Conservation (phyloP, 768 basidiomycete species). For the Rhodotorula toruloides region DNA sequence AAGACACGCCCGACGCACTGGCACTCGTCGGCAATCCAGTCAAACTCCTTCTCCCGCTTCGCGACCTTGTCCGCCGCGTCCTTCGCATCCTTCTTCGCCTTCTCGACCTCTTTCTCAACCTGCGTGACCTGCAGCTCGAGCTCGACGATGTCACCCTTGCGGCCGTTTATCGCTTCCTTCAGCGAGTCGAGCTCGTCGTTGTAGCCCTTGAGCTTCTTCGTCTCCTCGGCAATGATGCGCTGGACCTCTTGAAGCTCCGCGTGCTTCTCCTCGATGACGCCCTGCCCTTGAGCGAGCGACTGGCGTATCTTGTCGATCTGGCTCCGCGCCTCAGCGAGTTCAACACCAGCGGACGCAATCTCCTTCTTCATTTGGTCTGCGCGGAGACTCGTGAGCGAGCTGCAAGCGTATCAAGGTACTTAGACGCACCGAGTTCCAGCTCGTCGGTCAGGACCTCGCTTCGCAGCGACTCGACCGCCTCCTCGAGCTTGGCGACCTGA, state of each 20-base stretch:
- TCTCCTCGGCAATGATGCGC: constrained; percentile 70
- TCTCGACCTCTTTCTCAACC: constrained; percentile 64
- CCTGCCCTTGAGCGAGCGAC: constrained; percentile 60
- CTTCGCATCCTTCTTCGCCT: constrained; percentile 62
- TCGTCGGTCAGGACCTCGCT: constrained; percentile 81
- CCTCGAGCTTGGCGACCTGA: constrained; percentile 71
- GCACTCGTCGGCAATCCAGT: constrained; percentile 85
- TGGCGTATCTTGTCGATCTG: constrained; percentile 57
- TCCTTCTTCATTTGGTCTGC: constrained; percentile 77
- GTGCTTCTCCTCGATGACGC: constrained; percentile 48
- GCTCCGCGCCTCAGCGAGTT: constrained; percentile 51
- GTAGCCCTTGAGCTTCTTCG: constrained; percentile 78
- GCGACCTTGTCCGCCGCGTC: constrained; percentile 54
- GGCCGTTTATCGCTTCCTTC: constrained; percentile 71
- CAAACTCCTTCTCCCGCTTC: constrained; percentile 70
- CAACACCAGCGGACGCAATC: constrained; percentile 54
- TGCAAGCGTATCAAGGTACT: neutral
- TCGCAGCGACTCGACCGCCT: constrained; percentile 75
- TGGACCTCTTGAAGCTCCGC: constrained; percentile 60
- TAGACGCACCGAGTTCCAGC: constrained; percentile 80
- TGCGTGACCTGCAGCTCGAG: constrained; percentile 62
- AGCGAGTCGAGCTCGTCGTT: constrained; percentile 81
- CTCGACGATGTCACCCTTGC: constrained; percentile 65
- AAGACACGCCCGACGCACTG: constrained; percentile 56
- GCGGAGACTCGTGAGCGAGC: neutral